Evolutionary conservation across 441 rosid genomes (phyloP).

Genomic region (Adansonia gregorii): DNA sequence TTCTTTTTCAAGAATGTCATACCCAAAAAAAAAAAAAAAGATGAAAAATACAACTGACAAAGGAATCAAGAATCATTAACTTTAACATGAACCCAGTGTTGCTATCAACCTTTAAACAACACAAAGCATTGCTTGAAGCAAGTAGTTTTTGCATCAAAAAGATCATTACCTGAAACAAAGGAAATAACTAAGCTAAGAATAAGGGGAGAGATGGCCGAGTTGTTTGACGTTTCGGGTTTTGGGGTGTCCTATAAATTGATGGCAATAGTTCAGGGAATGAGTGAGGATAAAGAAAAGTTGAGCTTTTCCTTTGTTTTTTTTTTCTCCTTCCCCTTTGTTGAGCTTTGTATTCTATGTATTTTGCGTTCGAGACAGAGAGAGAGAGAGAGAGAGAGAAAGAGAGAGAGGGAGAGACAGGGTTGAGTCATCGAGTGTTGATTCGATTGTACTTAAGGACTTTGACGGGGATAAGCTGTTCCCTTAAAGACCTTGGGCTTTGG

Average conservation of each 20-base stretch:
- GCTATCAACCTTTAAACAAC: conserved; percentile 4
- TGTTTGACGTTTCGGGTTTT: conserved; percentile 19
- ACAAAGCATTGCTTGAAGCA: conserved; percentile 17
- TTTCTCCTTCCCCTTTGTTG: background rate
- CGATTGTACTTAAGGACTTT: background rate
- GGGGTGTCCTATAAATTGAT: conserved; percentile 49
- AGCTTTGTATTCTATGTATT: conserved; percentile 7
- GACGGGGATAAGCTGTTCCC: conserved; percentile 15
- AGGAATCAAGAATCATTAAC: conserved; percentile 12
- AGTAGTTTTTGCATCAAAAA: conserved; percentile 6
- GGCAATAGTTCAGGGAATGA: conserved; percentile 60
- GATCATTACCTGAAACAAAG: background rate
- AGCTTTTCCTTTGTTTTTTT: background rate
- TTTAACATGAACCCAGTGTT: conserved; percentile 23
- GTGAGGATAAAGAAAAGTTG: conserved; percentile 48
- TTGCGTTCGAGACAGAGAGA: background rate
- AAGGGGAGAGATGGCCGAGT: conserved; percentile 4
- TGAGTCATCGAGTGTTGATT: background rate
- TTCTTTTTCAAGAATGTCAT: background rate
- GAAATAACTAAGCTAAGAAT: background rate
- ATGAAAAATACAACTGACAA: background rate
- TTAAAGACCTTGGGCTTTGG: background rate
- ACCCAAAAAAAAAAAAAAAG: background rate
- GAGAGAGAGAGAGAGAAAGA: too few species aligned
- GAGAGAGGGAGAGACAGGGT: background rate